Base-by-base conservation (phyloP, 352 stramenopile genomes). In the Phytopythium montanum region DNA sequence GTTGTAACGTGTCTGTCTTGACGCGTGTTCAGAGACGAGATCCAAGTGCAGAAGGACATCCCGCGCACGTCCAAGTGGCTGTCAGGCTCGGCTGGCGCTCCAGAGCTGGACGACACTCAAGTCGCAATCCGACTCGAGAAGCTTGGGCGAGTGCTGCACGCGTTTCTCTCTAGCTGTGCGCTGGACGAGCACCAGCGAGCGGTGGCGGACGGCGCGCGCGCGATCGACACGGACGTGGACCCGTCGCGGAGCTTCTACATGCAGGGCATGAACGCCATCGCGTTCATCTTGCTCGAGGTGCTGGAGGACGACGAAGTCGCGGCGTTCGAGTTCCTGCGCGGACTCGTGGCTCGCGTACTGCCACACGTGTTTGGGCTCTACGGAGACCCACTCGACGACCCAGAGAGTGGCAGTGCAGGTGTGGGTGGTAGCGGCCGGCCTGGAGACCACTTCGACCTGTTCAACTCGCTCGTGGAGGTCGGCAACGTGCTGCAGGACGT, bases 241-340 rank as follows among this genome's bases (percentile, higher is more conserved):
- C 68, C 68, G 9, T 56, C 58, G 4, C 25, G 72, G 19, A 81
- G 70, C 50, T 90, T 87, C 28, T 94, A 94, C 53, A 91, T 94
- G 79, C 85, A 94, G 50, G 85, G 85, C 41, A 92, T 94, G 85
- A 94, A 94, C 55, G 85, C 81, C 0, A 69, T 94, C 18, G 85
- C 75, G 3, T 94, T 90, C 44, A 79, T 94, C 56, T 67, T 92
- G 41, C 59, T 92, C 23, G 70, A 90, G 25, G 75, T 92, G 26
- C 57, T 88, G 18, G 60, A 68, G 8, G 77, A 88, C 52, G 73
- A 90, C 52, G 65, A 85, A 54, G 60, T 85, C 0, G 50, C 69
- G 29, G 76, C 66, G 18, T 88, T 89, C 62, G 56, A 75, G 50
- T 85, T 92, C 48, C 57, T 94, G 19, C 77, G 79, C 2, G 85